Conservation (phyloP, 345 rosid species). For the Populus deltoides region DNA sequence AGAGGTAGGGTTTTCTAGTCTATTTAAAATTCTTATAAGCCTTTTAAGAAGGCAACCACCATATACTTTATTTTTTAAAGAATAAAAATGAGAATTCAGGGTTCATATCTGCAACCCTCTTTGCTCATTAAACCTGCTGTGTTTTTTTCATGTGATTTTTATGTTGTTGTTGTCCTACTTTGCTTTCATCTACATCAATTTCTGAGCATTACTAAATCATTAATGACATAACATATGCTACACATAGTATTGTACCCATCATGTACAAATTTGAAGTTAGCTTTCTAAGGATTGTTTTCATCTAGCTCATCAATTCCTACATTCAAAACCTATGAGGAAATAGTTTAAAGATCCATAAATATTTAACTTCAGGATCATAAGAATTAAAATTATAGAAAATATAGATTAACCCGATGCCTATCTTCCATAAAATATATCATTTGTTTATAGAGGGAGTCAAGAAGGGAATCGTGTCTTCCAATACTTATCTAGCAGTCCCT, state of each 20-base stretch:
- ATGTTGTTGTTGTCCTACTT: too few species aligned
- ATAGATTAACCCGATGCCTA: conserved; percentile 46
- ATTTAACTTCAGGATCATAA: conserved; percentile 7
- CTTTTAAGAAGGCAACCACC: too few species aligned
- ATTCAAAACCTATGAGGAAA: conserved; percentile 46
- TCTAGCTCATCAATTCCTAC: conserved; percentile 38
- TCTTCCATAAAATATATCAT: conserved; percentile 50
- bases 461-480: conserved; percentile 76
- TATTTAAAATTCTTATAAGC: too few species aligned
- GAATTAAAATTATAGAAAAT: conserved; percentile 3
- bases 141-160: too few species aligned
- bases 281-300: conserved; percentile 51
- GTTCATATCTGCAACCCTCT: too few species aligned
- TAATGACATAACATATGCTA: conserved; percentile 79
- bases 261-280: conserved; percentile 69
- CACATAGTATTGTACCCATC: conserved; percentile 78
- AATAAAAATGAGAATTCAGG: too few species aligned
- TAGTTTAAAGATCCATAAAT: conserved; percentile 6
- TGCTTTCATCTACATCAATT: conserved; percentile 7
- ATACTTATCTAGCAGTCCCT: conserved; percentile 65
- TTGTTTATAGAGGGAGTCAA: conserved; percentile 65
- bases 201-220: conserved; percentile 69
- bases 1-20: too few species aligned
- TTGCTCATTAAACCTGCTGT: too few species aligned
- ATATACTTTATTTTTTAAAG: too few species aligned